phyloP scores from a whole-genome alignment of 345 rosid genomes.

The Mallotus nudiflorus region DNA sequence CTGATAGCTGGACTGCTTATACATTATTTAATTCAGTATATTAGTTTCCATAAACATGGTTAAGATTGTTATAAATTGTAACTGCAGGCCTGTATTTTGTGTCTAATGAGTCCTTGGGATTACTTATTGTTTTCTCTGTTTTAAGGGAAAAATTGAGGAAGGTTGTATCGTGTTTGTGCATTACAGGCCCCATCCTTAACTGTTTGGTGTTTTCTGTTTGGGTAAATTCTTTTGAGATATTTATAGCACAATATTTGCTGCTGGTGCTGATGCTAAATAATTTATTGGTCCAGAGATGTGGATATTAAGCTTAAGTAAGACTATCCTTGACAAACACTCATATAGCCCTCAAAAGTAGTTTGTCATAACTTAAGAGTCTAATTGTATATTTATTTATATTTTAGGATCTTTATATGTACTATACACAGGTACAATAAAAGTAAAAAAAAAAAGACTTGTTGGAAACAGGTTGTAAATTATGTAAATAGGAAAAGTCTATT shows the following conservation, averaged over 20 bases:
- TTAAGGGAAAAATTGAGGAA: neutral
- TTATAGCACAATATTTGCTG: neutral
- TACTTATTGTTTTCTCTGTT: neutral
- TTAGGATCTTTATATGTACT: neutral
- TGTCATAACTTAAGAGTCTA: neutral
- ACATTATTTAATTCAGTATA: neutral
- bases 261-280: neutral
- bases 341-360: neutral
- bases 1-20: neutral
- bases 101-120: neutral
- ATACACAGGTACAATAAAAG: neutral
- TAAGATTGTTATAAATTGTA: neutral
- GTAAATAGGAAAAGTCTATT: neutral
- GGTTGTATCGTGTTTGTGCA: neutral
- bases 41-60: neutral
- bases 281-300: too few species aligned
- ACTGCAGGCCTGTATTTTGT: neutral
- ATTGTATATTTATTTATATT: neutral
- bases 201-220: neutral
- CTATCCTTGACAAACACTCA: neutral
- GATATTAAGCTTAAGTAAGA: neutral
- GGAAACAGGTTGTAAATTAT: neutral
- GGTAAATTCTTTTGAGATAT: too few species aligned
- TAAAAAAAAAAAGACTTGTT: neutral
- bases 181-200: neutral